Percentiles rank a stretch among this genome's conserved stretches.
Conservation (phyloP, 306 rosid genomes). For the Acmispon strigosus region DNA sequence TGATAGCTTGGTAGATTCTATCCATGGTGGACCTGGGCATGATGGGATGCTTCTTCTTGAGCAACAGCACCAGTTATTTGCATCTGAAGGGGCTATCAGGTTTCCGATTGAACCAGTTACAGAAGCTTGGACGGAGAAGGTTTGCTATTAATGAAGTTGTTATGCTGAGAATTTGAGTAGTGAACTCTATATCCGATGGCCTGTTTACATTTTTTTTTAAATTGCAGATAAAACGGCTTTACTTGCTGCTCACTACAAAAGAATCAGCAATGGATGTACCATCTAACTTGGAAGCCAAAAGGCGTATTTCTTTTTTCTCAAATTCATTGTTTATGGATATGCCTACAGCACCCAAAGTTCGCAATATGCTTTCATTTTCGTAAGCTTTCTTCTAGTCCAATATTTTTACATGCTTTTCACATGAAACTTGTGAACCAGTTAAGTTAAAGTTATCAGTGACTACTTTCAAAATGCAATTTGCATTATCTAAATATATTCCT, state of each 20-base stretch:
- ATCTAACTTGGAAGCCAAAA: conserved; percentile 91
- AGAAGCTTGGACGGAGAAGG: conserved; percentile 96
- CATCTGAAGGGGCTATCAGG: conserved; percentile 84
- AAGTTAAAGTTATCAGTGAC: neutral
- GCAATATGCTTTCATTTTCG: conserved; percentile 99
- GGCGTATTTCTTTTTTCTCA: conserved; percentile 91
- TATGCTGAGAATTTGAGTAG: neutral
- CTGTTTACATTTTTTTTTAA: neutral
- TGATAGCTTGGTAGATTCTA: conserved; percentile 66
- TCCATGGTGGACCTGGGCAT: conserved; percentile 58
- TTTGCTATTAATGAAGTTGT: conserved; percentile 12
- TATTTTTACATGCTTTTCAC: neutral
- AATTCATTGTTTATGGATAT: conserved; percentile 95
- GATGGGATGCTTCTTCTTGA: conserved; percentile 72
- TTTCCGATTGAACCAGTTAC: conserved; percentile 70
- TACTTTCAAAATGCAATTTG: conserved; percentile 3
- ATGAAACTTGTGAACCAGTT: neutral
- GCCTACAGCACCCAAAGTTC: conserved; percentile 96
- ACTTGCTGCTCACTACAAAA: conserved; percentile 79
- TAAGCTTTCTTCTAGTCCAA: conserved; percentile 33
- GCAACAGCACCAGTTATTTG: conserved; percentile 77
- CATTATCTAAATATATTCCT: neutral
- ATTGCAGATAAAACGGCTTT: conserved; percentile 72
- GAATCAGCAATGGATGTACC: conserved; percentile 99
- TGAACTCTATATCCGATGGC: conserved; percentile 7